phyloP scores from a whole-genome alignment of 495 filamentous ascomycete genomes.

The Rhypophila decipiens region DNA sequence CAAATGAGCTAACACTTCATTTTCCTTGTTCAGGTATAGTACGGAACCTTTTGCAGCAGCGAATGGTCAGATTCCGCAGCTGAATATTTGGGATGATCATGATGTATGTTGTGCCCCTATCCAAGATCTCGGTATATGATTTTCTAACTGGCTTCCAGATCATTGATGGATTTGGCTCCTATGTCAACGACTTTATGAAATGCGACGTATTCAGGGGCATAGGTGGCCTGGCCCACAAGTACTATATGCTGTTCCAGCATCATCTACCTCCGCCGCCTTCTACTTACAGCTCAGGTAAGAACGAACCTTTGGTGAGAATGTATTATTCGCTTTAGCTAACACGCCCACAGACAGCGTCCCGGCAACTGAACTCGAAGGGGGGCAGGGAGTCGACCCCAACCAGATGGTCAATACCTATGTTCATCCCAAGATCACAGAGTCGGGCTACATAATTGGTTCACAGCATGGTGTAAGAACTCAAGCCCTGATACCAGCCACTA shows the following conservation, averaged over 20 bases:
- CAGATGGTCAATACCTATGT: conserved; percentile 68
- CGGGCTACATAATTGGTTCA: conserved; percentile 72
- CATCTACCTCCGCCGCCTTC: conserved; percentile 75
- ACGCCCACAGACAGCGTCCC: conserved; percentile 16
- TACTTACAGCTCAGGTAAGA: conserved; percentile 67
- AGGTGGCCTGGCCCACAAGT: conserved; percentile 78
- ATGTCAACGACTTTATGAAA: conserved; percentile 89
- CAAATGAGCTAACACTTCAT: too few species aligned
- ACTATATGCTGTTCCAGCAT: conserved; percentile 93
- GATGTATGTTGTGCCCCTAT: conserved; percentile 44
- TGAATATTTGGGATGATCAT: conserved; percentile 96
- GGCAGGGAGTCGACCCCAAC: conserved; percentile 52
- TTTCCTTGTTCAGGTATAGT: conserved; percentile 49
- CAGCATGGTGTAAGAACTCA: conserved; percentile 57
- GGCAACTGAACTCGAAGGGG: conserved; percentile 21
- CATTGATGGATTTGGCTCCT: conserved; percentile 89
- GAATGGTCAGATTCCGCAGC: conserved; percentile 81
- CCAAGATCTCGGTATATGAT: neutral
- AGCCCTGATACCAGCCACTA: too few species aligned
- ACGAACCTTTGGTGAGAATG: neutral
- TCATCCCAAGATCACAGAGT: conserved; percentile 50
- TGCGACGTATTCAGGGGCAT: conserved; percentile 89
- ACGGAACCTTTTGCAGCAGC: conserved; percentile 75
- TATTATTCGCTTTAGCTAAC: neutral
- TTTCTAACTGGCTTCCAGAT: conserved; percentile 42